Evolutionary conservation across 768 basidiomycete genomes (phyloP).

Genomic region (Gloeopeniophorella convolvens): DNA sequence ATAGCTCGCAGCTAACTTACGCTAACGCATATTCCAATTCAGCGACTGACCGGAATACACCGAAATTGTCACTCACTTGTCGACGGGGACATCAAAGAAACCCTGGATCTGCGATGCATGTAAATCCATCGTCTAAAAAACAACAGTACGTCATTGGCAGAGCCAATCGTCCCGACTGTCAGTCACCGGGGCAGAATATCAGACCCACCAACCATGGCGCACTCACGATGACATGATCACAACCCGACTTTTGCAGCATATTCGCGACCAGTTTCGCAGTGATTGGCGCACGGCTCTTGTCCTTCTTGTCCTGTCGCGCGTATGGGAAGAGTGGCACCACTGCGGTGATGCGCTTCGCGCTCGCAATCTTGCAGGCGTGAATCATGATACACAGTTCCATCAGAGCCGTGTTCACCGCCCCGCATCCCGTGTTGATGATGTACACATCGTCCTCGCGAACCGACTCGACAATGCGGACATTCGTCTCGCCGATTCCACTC

Average conservation of each 20-base stretch:
- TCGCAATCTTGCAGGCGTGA: conserved; percentile 99
- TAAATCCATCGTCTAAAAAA: conserved; percentile 86
- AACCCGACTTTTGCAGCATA: conserved; percentile 88
- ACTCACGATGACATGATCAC: conserved; percentile 95
- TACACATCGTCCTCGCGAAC: conserved; percentile 99
- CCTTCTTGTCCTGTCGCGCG: conserved; percentile 97
- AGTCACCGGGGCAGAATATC: neutral
- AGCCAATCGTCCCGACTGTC: neutral
- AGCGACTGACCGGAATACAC: conserved; percentile 4
- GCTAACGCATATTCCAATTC: conserved; percentile 26
- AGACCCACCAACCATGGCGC: neutral
- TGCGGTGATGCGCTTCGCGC: conserved; percentile 96
- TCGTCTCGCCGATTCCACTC: conserved; percentile 87
- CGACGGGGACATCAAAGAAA: conserved; percentile 98
- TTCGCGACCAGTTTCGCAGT: conserved; percentile 98
- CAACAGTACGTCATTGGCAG: conserved; percentile 6
- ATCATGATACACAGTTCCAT: conserved; percentile 99
- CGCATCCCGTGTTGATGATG: conserved; percentile 91
- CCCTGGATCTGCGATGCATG: conserved; percentile 99
- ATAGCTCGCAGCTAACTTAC: conserved; percentile 36
- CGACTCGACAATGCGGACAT: conserved; percentile 87
- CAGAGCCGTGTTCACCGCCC: conserved; percentile 83
- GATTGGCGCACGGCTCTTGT: conserved; percentile 97
- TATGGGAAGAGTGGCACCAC: conserved; percentile 97
- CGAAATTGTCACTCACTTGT: conserved; percentile 69